phyloP scores from a whole-genome alignment of 2,329 filamentous ascomycete species.

The Cyanodermella asteris region DNA sequence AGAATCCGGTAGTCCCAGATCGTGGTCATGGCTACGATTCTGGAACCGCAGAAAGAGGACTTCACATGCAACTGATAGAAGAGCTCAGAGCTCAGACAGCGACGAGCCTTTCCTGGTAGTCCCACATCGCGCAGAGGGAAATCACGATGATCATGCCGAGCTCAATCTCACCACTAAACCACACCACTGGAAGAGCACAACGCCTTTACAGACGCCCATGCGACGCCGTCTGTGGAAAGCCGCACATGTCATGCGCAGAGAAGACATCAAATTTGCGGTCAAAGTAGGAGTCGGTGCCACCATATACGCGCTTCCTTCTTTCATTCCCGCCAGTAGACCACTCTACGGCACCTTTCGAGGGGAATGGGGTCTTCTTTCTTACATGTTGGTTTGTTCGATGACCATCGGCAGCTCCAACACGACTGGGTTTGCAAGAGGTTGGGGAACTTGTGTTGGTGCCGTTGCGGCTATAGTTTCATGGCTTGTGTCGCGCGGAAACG shows the following conservation, averaged over 20 bases:
- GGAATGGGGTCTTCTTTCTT: constrained; percentile 89
- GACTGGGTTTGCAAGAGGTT: constrained; percentile 65
- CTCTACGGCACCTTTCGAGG: constrained; percentile 76
- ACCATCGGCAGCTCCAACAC: constrained; percentile 92
- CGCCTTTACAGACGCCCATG: too few species aligned
- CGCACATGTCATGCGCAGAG: constrained; percentile 34
- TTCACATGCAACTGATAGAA: too few species aligned
- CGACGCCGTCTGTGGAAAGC: constrained; percentile 34
- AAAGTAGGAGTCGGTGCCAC: constrained; percentile 85
- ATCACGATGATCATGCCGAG: too few species aligned
- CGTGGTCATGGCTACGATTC: too few species aligned
- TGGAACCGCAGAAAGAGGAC: too few species aligned
- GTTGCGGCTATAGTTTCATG: constrained; percentile 54
- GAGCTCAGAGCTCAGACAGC: too few species aligned
- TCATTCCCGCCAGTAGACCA: constrained; percentile 54
- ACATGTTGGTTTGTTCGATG: constrained; percentile 97
- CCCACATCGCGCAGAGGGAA: too few species aligned
- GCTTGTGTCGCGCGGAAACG: constrained; percentile 53
- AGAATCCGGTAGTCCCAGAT: too few species aligned
- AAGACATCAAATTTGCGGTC: constrained; percentile 58
- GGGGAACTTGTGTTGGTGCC: constrained; percentile 69
- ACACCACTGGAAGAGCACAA: constrained; percentile 10
- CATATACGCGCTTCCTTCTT: constrained; percentile 74
- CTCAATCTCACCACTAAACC: constrained; percentile 1
- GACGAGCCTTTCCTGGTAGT: too few species aligned